Evolutionary conservation across 176 grass and related monocot species (phyloP).

Genomic region (Poa pratensis): DNA sequence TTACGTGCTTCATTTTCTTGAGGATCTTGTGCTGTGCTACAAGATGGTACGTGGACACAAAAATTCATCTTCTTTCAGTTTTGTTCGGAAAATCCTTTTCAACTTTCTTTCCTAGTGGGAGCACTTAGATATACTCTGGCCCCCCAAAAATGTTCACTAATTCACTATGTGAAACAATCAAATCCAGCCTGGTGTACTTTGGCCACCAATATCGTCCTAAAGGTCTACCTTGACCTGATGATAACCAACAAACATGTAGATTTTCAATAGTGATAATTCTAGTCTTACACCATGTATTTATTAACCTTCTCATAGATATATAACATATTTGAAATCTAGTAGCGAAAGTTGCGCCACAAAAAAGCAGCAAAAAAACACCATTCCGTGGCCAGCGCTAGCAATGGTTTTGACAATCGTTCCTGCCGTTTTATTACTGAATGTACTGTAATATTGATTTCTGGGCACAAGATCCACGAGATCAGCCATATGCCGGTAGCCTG

Average conservation of each 20-base stretch:
- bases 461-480: neutral
- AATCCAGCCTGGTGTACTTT: slow-evolving; percentile 17
- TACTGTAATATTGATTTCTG: neutral
- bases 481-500: neutral
- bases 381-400: neutral
- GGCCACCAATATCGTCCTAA: neutral
- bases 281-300: neutral
- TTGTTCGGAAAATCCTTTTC: slow-evolving; percentile 3
- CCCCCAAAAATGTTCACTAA: neutral
- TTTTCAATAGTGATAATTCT: neutral
- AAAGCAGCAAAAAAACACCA: neutral
- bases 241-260: neutral
- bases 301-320: neutral
- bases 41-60: slow-evolving; percentile 58
- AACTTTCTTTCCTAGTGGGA: slow-evolving; percentile 9
- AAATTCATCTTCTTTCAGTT: slow-evolving; percentile 33
- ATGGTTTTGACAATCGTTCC: too few relatives aligned
- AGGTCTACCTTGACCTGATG: neutral
- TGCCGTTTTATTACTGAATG: neutral
- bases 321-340: neutral
- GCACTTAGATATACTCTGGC: neutral
- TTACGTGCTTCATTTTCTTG: slow-evolving; percentile 36
- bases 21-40: slow-evolving; percentile 47
- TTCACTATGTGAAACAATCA: neutral
- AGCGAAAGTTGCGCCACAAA: neutral